Percentiles rank a stretch among this genome's conserved stretches.
These are phyloP conservation scores for Leptomonas pyrrhocoris DNA, from an alignment of 208 protist species.

Conservation along the genomic window DNA sequence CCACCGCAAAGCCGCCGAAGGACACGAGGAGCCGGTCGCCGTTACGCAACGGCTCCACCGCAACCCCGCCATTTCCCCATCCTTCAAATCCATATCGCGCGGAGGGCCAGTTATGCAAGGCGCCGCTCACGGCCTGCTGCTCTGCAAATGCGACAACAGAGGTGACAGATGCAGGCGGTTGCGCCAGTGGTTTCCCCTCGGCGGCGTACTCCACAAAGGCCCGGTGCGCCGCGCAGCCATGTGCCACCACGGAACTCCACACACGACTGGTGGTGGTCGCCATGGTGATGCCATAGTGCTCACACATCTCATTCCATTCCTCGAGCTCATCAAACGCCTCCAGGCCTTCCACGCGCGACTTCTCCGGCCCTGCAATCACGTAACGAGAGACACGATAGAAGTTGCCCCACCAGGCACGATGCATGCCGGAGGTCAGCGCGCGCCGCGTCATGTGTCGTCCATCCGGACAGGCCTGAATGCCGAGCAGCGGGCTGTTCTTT, in stretches of 20 bases:
- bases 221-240: constrained; percentile 18
- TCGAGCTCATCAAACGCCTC: constrained; percentile 90
- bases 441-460: constrained; percentile 55
- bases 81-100: constrained; percentile 82
- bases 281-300: constrained; percentile 91
- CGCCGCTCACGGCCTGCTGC: not conserved
- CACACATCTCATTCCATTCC: constrained; percentile 92
- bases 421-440: constrained; percentile 61
- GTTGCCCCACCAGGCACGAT: constrained; percentile 60
- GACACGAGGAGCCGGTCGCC: constrained; percentile 58
- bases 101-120: constrained; percentile 60
- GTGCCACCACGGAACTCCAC: constrained; percentile 18
- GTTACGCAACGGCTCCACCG: constrained; percentile 37
- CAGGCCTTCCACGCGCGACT: constrained; percentile 61
- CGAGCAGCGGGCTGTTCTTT: constrained; percentile 78
- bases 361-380: constrained; percentile 56
- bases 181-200: constrained; percentile 5
- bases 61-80: constrained; percentile 78
- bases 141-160: too few relatives aligned
- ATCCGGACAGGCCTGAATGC: constrained; percentile 50
- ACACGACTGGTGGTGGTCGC: constrained; percentile 36
- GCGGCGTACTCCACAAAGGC: constrained; percentile 30
- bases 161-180: too few relatives aligned
- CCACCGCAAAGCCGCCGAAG: constrained; percentile 81
- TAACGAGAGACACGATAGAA: constrained; percentile 79